A percentile compares a stretch with the other conserved stretches of the same genome.
These are phyloP conservation scores for Acidiella bohemica DNA, from an alignment of 495 filamentous ascomycete genomes.

Conservation along the genomic window DNA sequence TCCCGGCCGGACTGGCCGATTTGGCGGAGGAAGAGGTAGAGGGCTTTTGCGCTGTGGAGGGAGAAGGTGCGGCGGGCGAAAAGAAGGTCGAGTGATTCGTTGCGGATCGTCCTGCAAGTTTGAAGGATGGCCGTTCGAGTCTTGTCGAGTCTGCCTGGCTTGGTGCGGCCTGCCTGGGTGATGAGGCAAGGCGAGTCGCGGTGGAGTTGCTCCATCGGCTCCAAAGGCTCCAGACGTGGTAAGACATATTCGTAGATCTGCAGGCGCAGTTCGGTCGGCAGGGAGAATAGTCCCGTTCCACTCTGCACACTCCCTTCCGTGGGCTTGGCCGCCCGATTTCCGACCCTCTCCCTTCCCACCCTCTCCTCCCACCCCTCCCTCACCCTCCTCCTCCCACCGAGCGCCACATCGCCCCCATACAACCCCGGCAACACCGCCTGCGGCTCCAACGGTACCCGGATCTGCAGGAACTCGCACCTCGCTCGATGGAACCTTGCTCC, in stretches of 20 bases:
- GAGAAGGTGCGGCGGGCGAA: slow-evolving; percentile 9
- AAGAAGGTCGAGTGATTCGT: slow-evolving; percentile 12
- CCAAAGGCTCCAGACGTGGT: slow-evolving; percentile 1
- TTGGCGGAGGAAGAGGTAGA: slow-evolving; percentile 18
- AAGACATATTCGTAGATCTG: slow-evolving; percentile 13
- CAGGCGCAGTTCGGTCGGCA: slow-evolving; percentile 15
- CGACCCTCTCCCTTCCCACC: background rate
- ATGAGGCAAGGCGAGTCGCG: slow-evolving; percentile 11
- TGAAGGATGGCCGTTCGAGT: slow-evolving; percentile 13
- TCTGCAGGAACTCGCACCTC: slow-evolving; percentile 7
- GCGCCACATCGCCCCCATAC: background rate
- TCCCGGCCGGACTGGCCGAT: slow-evolving; percentile 12
- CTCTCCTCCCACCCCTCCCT: background rate
- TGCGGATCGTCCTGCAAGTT: slow-evolving; percentile 9
- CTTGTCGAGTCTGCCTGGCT: slow-evolving; percentile 6
- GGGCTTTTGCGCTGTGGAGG: slow-evolving; percentile 6
- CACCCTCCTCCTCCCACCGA: background rate
- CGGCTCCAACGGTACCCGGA: slow-evolving; percentile 14
- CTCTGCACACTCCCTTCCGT: background rate
- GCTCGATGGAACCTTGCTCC: slow-evolving; percentile 10
- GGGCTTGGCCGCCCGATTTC: background rate
- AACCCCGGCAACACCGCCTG: slow-evolving; percentile 7
- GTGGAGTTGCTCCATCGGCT: slow-evolving; percentile 8
- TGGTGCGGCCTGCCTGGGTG: slow-evolving; percentile 2
- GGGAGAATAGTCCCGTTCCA: slow-evolving; percentile 7